Percentiles rank a stretch among this genome's conserved stretches.
Evolutionary conservation across 176 grass and related monocot genomes (phyloP).

Genomic region (Otatea glauca): DNA sequence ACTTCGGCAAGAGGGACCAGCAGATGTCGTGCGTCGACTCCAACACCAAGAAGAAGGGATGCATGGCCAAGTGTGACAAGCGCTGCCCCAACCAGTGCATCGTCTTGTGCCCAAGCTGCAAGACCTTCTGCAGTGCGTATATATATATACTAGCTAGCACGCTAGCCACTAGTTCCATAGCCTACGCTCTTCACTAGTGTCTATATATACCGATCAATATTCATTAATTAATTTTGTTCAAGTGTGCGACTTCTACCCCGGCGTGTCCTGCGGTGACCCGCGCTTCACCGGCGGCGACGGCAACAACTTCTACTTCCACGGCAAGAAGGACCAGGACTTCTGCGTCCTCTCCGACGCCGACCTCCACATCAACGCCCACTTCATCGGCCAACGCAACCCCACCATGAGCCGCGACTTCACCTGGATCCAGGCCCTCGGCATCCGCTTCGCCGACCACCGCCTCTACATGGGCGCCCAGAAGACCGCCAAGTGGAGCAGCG

Average conservation of each 20-base stretch:
- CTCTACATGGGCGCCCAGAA: constrained; percentile 49
- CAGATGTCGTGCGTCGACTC: not conserved
- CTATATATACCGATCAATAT: not conserved
- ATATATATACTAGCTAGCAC: too few species aligned
- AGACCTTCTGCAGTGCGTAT: constrained; percentile 51
- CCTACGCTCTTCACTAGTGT: too few species aligned
- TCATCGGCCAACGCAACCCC: constrained; percentile 62
- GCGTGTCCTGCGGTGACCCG: constrained; percentile 44
- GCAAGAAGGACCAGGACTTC: constrained; percentile 53
- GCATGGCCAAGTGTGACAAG: constrained; percentile 32
- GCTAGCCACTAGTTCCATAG: too few species aligned
- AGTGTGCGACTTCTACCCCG: constrained; percentile 24
- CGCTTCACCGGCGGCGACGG: constrained; percentile 68
- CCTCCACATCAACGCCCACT: constrained; percentile 66
- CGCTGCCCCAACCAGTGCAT: constrained; percentile 54
- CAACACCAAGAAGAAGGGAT: not conserved
- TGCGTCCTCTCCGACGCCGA: constrained; percentile 45
- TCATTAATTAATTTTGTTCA: not conserved
- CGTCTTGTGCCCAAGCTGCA: constrained; percentile 57
- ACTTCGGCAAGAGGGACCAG: not conserved
- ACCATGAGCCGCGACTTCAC: constrained; percentile 53
- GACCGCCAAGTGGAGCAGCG: constrained; percentile 40
- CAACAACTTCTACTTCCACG: constrained; percentile 77
- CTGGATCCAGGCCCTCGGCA: constrained; percentile 69
- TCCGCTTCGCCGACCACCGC: constrained; percentile 53